These are phyloP conservation scores for Nicotiana rustica DNA, from an alignment of 305 asterid species.

Conservation along the genomic window DNA sequence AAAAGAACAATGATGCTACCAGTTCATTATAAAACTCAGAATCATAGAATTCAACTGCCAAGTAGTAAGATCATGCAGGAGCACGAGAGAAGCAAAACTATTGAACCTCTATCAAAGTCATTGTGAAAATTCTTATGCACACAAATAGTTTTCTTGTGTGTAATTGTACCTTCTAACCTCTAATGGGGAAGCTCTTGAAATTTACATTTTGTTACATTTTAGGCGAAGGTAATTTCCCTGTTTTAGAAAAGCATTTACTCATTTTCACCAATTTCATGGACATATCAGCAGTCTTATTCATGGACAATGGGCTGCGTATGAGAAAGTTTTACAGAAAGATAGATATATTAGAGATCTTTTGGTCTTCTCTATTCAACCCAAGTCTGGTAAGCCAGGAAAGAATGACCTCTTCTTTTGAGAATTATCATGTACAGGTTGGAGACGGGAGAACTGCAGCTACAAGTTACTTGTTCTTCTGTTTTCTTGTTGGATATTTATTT, in stretches of 20 bases:
- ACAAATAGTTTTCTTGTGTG: not conserved
- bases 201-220: no score
- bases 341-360: not conserved
- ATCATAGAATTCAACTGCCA: not conserved
- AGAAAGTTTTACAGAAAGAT: not conserved
- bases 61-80: not conserved
- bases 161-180: not conserved
- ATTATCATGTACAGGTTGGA: not conserved
- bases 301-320: not conserved
- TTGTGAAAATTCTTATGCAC: not conserved
- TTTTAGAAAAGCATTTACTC: not conserved
- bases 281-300: not conserved
- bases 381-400: not conserved
- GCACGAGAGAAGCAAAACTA: not conserved
- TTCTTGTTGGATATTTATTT: not conserved
- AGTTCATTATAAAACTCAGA: not conserved
- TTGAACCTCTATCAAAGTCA: not conserved
- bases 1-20: not conserved
- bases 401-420: not conserved
- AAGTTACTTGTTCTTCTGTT: not conserved
- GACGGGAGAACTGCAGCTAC: not conserved
- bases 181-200: not conserved
- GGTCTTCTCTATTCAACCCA: not conserved
- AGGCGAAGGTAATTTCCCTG: not conserved
- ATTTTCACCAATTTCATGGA: not conserved